Base-by-base conservation (phyloP, 371 early-diverging fungal species). In the Conidiobolus incongruus region DNA sequence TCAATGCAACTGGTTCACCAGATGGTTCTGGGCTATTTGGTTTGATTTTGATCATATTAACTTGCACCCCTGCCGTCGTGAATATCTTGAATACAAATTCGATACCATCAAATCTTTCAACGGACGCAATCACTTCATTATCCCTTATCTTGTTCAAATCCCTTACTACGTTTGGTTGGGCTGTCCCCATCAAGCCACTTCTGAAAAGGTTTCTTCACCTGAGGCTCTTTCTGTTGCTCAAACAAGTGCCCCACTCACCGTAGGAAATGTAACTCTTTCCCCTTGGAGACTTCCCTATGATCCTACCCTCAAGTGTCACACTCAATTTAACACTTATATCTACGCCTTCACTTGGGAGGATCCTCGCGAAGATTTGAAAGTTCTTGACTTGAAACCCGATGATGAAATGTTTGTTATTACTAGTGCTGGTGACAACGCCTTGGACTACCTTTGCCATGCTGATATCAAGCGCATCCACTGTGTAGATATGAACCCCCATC, bases 261-360 rank as follows among this genome's bases (percentile, higher is more conserved):
- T n/a, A n/a, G n/a, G n/a, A n/a, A 63, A 49, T 32, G 48, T 43
- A 56, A 59, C 44, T 24, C 39, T 52, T 24, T 56, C 63, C 23
- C 62, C 66, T 45, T 70, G 68, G 72, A 62, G 86, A 6, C 55
- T 75, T 20, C 65, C 75, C 5, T 85, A 82, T 42, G 63, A 76
- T 42, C 71, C 74, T 0, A 53, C 61, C 0, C 52, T 72, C 36
- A 55, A 74, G 2, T 69, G 70, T 30, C 75, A 77, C 45, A 65
- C 74, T 0, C 76, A 79, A 47, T 81, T 85, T 53, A 62, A 72
- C 10, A 79, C 82, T 1, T 85, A 82, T 50, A 78, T 85, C 39
- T 85, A 82, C 48, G 83, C 81, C 4, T 85, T 85, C 42, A 75
- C 86, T 1, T 85, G 83, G 86, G 83, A 85, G 47, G 85, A 85